Conservation (phyloP, 176 grass and related monocot genomes). For the Oryza glumipatula region DNA sequence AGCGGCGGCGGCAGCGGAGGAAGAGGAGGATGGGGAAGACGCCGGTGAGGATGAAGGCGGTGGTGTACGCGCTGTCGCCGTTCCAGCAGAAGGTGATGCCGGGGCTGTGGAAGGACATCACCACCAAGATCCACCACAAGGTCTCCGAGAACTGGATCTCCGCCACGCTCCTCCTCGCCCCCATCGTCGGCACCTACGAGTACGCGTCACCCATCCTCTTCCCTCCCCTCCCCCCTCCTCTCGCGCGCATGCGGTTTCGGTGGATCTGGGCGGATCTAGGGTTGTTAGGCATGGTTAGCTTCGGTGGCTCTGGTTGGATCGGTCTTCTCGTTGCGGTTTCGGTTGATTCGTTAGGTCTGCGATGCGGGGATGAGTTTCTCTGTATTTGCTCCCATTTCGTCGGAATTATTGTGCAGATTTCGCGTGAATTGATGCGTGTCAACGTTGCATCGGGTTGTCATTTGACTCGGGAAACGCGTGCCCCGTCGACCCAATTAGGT, state of each 20-base stretch:
- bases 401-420: neutral
- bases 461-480: neutral
- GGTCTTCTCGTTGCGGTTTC: neutral
- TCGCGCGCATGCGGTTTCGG: neutral
- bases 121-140: conserved; percentile 98
- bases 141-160: conserved; percentile 98
- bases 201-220: conserved; percentile 12
- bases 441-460: neutral
- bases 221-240: neutral
- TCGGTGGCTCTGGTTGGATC: neutral
- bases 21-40: conserved; percentile 74
- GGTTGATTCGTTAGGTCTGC: neutral
- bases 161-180: conserved; percentile 76
- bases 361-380: neutral
- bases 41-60: conserved; percentile 94
- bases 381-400: neutral
- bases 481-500: neutral
- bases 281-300: neutral
- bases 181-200: conserved; percentile 89
- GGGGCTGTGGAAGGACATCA: conserved; percentile 96
- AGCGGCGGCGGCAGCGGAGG: neutral
- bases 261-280: conserved; percentile 30
- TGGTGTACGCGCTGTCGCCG: conserved; percentile 92
- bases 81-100: conserved; percentile 99
- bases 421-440: neutral